Evolutionary conservation across 768 basidiomycete genomes (phyloP).

Genomic region (Mycena leptocephala): DNA sequence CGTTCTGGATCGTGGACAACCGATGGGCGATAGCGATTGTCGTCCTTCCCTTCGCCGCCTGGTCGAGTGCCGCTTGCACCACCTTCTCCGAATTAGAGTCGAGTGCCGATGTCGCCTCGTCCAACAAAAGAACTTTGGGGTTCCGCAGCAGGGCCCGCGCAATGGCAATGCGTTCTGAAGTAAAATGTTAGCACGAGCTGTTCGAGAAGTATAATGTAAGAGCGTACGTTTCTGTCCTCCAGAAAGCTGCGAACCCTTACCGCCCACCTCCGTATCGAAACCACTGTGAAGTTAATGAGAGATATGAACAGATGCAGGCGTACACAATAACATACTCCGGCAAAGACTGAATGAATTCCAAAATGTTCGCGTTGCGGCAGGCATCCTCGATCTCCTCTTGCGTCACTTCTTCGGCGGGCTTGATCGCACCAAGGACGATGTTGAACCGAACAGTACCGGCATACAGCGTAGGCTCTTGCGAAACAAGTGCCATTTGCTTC

Average conservation of each 20-base stretch:
- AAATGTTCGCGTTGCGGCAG: constrained; percentile 90
- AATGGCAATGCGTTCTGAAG: constrained; percentile 83
- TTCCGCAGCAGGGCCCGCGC: constrained; percentile 94
- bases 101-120: constrained; percentile 93
- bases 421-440: constrained; percentile 88
- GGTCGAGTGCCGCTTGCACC: constrained; percentile 94
- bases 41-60: constrained; percentile 92
- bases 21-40: constrained; percentile 97
- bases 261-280: constrained; percentile 93
- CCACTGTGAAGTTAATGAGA: constrained; percentile 64
- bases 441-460: constrained; percentile 94
- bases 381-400: constrained; percentile 90
- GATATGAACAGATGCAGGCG: neutral
- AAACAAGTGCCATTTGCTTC: constrained; percentile 90
- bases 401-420: constrained; percentile 84
- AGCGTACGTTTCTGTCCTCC: constrained; percentile 89
- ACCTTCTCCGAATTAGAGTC: constrained; percentile 95
- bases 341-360: constrained; percentile 90
- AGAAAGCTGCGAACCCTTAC: constrained; percentile 91
- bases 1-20: constrained; percentile 91
- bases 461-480: constrained; percentile 93
- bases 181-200: constrained; percentile 24
- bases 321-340: constrained; percentile 78
- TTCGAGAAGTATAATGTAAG: too few species aligned
- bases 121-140: constrained; percentile 89